These are phyloP conservation scores for Russula griseocarnosa DNA, from an alignment of 768 basidiomycete species.

Conservation along the genomic window DNA sequence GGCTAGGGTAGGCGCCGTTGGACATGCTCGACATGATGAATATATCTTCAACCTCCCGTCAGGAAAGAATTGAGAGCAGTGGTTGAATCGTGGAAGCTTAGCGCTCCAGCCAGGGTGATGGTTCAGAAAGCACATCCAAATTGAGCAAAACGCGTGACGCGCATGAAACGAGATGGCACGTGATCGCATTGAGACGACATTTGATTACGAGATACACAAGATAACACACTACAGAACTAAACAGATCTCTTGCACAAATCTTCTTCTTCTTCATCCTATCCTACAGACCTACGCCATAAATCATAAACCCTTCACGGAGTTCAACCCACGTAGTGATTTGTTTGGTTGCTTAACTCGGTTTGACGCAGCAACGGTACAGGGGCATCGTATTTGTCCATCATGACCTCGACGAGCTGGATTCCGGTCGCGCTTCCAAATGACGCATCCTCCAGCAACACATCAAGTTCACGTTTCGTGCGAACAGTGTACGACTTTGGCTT, in stretches of 20 bases:
- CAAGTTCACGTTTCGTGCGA: slow-evolving; percentile 60
- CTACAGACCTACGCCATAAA: not conserved
- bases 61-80: not conserved
- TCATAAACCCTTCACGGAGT: not conserved
- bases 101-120: not conserved
- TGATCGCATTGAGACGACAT: slow-evolving; percentile 5
- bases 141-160: not conserved
- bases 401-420: slow-evolving; percentile 77
- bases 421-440: slow-evolving; percentile 59
- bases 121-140: slow-evolving; percentile 5
- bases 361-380: slow-evolving; percentile 58
- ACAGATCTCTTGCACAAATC: not conserved
- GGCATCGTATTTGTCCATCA: slow-evolving; percentile 71
- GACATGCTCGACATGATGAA: slow-evolving; percentile 16
- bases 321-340: slow-evolving; percentile 42
- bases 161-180: not conserved
- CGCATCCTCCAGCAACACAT: slow-evolving; percentile 57
- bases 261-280: not conserved
- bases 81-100: not conserved
- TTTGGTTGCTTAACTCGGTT: slow-evolving; percentile 51
- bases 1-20: slow-evolving; percentile 32
- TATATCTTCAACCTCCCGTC: not conserved
- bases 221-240: not conserved
- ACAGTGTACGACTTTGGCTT: slow-evolving; percentile 62
- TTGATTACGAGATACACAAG: not conserved